These are phyloP conservation scores for Meyerozyma guilliermondii DNA, from an alignment of 1,139 yeast genomes.

Conservation along the genomic window DNA sequence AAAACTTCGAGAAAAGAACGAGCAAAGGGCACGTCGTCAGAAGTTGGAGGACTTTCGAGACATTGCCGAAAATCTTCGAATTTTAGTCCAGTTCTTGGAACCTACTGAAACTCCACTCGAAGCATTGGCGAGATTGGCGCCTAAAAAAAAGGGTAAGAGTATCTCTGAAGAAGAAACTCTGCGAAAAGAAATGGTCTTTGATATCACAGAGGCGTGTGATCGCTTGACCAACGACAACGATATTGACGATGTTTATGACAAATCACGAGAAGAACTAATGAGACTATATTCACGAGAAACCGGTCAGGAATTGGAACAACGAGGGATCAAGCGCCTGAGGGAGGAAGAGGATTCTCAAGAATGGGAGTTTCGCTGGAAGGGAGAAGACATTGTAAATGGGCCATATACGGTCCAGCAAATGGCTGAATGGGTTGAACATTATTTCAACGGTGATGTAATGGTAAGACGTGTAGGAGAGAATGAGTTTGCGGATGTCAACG, in stretches of 20 bases:
- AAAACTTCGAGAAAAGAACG: conserved; percentile 16
- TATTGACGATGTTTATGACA: conserved; percentile 44
- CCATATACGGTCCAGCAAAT: conserved; percentile 56
- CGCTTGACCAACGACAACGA: conserved; percentile 36
- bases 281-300: conserved; percentile 46
- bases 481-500: conserved; percentile 23
- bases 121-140: conserved; percentile 44
- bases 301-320: conserved; percentile 28
- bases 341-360: conserved; percentile 13
- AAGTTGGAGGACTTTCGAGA: conserved; percentile 8
- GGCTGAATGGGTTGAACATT: conserved; percentile 52
- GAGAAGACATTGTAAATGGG: conserved; percentile 47
- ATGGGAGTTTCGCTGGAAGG: conserved; percentile 66
- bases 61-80: conserved; percentile 22
- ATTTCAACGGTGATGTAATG: conserved; percentile 48
- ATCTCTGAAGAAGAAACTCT: conserved; percentile 13
- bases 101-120: conserved; percentile 66
- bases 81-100: conserved; percentile 40
- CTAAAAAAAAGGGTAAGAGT: conserved; percentile 18
- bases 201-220: conserved; percentile 50
- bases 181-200: conserved; percentile 24
- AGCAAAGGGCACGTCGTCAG: conserved; percentile 6
- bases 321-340: conserved; percentile 19
- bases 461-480: conserved; percentile 33
- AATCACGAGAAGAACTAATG: conserved; percentile 55